Evolutionary conservation across 106 monocot species (phyloP).

Genomic region (Phalaenopsis equestris): DNA sequence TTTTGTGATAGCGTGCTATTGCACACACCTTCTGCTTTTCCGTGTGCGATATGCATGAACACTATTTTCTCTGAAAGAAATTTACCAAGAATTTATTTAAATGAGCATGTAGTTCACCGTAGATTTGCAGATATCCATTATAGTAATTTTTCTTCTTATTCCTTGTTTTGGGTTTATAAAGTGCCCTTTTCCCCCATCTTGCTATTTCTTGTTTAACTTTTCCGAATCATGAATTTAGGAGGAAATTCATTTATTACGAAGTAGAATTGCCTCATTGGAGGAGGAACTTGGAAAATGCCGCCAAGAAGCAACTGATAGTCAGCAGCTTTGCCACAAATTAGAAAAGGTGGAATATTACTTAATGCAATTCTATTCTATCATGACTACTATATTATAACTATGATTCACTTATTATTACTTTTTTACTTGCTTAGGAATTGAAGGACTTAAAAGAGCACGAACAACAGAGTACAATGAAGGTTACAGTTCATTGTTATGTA

Average conservation of each 20-base stretch:
- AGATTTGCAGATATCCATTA: neutral
- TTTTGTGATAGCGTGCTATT: neutral
- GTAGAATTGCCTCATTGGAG: constrained; percentile 64
- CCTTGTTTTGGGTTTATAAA: neutral
- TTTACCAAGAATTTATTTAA: neutral
- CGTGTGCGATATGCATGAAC: neutral
- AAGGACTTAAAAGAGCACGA: constrained; percentile 75
- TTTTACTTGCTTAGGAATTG: constrained; percentile 46
- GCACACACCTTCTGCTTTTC: neutral
- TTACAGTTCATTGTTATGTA: constrained; percentile 6
- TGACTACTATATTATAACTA: constrained; percentile 7
- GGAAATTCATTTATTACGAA: constrained; percentile 51
- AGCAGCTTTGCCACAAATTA: constrained; percentile 34
- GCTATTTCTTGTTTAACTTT: constrained; percentile 5
- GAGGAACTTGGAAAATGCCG: constrained; percentile 59
- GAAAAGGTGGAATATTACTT: constrained; percentile 49
- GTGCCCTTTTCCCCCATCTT: neutral
- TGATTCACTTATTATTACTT: neutral
- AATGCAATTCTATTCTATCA: neutral
- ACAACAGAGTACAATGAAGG: constrained; percentile 74
- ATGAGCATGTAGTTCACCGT: neutral
- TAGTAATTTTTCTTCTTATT: neutral
- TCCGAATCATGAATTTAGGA: constrained; percentile 38
- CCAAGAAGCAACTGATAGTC: constrained; percentile 47
- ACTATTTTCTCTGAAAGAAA: neutral